Base-by-base conservation (phyloP, 805 yeast species). In the Starmerella riodocensis region DNA sequence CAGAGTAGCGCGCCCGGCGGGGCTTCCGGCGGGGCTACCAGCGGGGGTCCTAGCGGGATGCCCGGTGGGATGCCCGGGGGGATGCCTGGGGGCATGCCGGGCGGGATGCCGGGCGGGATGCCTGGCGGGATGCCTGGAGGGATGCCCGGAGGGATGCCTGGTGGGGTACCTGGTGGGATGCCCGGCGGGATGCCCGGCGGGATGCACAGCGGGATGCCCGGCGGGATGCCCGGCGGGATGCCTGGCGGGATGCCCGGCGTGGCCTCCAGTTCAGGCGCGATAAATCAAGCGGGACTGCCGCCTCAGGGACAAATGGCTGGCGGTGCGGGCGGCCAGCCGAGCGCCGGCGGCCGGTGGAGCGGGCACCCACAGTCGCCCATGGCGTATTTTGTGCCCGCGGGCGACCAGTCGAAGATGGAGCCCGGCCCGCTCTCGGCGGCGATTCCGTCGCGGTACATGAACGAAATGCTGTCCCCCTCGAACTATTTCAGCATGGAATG, bases 391-490 rank as follows among this genome's bases (percentile, higher is more conserved):
- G 31, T 46, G 29, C 47, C 45, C 4, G 13, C 44, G 14, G 37
- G 35, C 6, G 37, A 21, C 6, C 34, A 35, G 22, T 33, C 27
- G n/a, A 25, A n/a, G 11, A 11, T 77, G 11, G 84, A 77, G 29
- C 84, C 78, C 44, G 75, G 85, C 0, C 83, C 86, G 3, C 57
- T 78, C 12, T 64, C 74, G 3, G 78, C 78, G 6, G 76, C 74
- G 0, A 20, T 37, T 19, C 86, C 93, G 2, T 72, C 81, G 2
- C 66, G 79, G 37, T 81, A 75, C 50, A 73, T 79, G 30, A 69
- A 69, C 42, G 93, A 81, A 50, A 63, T 78, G 54, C 74, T 82
- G 51, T 78, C 88, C 5, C 94, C 94, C 0, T 71, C 76, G n/a
- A 78, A 72, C 46, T 74, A 76, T 49, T 81, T 78, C 51, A 71